Evolutionary conservation across 257 asterid species (phyloP).

Genomic region (Capsicum baccatum): DNA sequence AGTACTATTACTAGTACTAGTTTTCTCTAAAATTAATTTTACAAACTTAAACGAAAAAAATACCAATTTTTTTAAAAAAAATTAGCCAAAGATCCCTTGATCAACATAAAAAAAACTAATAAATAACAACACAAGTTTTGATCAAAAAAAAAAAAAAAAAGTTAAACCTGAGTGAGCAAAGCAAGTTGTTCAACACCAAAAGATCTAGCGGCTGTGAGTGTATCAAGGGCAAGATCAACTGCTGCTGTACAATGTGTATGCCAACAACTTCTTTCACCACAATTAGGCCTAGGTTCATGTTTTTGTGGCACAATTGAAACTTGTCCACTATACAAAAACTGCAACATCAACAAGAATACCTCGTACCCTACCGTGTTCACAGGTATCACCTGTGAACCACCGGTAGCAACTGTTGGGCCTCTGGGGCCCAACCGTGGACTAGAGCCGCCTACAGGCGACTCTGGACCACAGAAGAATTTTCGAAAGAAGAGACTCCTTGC

Average conservation of each 20-base stretch:
- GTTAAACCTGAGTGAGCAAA: constrained; percentile 79
- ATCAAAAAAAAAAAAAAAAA: too few relatives aligned
- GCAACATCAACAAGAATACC: constrained; percentile 80
- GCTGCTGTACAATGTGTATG: constrained; percentile 97
- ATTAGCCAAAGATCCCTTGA: constrained; percentile 23
- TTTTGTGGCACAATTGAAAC: constrained; percentile 93
- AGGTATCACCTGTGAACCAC: constrained; percentile 57
- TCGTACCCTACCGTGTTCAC: constrained; percentile 87
- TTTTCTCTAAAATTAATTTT: constrained; percentile 28
- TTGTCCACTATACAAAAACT: constrained; percentile 92
- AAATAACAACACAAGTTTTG: neutral
- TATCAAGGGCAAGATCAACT: constrained; percentile 96
- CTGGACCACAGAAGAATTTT: constrained; percentile 88
- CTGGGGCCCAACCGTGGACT: constrained; percentile 38
- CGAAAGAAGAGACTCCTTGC: constrained; percentile 88
- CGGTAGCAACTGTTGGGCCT: constrained; percentile 32
- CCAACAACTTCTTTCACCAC: constrained; percentile 87
- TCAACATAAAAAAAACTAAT: constrained; percentile 5
- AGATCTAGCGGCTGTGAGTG: constrained; percentile 91
- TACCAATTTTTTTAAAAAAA: neutral
- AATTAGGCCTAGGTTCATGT: constrained; percentile 88
- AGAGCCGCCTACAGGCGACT: neutral
- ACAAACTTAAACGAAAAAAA: neutral
- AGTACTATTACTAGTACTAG: constrained; percentile 26
- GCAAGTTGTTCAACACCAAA: constrained; percentile 96